Conservation (phyloP, 306 rosid genomes). For the Cicer judaicum region DNA sequence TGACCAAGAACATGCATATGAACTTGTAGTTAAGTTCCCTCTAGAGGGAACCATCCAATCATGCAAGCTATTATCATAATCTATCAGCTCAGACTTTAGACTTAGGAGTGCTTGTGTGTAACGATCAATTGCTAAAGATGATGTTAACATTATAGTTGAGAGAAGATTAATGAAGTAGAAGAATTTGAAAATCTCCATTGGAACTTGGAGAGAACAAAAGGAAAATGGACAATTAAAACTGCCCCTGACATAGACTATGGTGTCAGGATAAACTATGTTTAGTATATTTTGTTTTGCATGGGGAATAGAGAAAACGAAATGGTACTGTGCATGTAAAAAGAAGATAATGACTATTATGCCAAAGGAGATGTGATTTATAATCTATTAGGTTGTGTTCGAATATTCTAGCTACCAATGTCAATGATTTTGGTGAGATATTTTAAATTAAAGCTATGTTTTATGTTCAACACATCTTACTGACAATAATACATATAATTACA, state of each 20-base stretch:
- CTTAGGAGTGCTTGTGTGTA: slow-evolving; percentile 76
- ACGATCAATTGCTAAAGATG: slow-evolving; percentile 62
- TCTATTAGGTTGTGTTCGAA: too few species aligned
- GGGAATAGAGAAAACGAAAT: slow-evolving; percentile 74
- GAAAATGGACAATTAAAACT: slow-evolving; percentile 49
- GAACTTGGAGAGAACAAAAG: slow-evolving; percentile 53
- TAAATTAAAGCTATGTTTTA: too few species aligned
- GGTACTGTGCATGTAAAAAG: slow-evolving; percentile 38
- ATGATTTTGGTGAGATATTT: too few species aligned
- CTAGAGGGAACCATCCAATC: slow-evolving; percentile 68
- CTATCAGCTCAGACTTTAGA: slow-evolving; percentile 74
- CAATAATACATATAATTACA: too few species aligned
- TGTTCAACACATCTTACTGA: too few species aligned
- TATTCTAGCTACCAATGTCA: too few species aligned
- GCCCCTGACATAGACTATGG: slow-evolving; percentile 53
- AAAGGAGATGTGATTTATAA: too few species aligned
- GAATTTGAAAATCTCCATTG: slow-evolving; percentile 75
- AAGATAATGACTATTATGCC: slow-evolving; percentile 45
- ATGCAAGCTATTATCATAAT: slow-evolving; percentile 57
- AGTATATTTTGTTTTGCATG: slow-evolving; percentile 67
- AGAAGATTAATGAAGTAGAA: slow-evolving; percentile 56
- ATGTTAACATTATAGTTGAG: slow-evolving; percentile 46
- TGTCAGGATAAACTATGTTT: slow-evolving; percentile 48
- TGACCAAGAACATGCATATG: slow-evolving; percentile 83
- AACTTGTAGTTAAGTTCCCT: slow-evolving; percentile 50